Evolutionary conservation across 352 stramenopile genomes (phyloP).

Genomic region (Elongisporangium undulatum): DNA sequence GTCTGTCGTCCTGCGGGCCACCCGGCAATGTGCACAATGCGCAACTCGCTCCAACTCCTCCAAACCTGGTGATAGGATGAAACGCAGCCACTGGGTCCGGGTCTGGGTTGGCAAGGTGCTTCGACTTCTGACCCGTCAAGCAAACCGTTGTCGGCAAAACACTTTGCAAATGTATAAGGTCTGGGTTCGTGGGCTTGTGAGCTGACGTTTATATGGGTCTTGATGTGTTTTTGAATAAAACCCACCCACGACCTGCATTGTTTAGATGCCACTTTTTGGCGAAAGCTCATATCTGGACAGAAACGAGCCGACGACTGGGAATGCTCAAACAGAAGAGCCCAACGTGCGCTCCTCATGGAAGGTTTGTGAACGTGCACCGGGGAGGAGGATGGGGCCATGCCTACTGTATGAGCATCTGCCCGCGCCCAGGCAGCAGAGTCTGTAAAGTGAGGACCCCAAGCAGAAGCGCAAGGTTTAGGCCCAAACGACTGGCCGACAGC

Average conservation of each 20-base stretch:
- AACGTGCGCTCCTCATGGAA: neutral
- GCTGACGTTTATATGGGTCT: neutral
- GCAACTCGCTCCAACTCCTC: neutral
- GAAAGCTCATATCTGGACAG: neutral
- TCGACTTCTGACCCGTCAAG: neutral
- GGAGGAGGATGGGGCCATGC: neutral
- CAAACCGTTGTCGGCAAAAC: too few relatives aligned
- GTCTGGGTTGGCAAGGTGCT: neutral
- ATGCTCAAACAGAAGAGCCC: slow-evolving; percentile 22
- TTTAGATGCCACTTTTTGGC: neutral
- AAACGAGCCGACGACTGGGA: slow-evolving; percentile 10
- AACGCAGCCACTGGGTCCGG: neutral
- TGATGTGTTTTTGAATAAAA: neutral
- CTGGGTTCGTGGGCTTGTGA: neutral
- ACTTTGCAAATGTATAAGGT: too few relatives aligned
- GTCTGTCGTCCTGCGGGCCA: slow-evolving; percentile 1
- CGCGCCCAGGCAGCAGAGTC: neutral
- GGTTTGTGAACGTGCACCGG: neutral
- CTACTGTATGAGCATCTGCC: neutral
- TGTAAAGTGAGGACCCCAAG: neutral
- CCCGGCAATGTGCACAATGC: neutral
- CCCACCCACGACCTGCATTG: neutral
- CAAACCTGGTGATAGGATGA: neutral
- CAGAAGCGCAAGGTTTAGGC: neutral
- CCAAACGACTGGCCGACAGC: neutral